Conservation (phyloP, 768 basidiomycete species). For the Tricholoma sp. region DNA sequence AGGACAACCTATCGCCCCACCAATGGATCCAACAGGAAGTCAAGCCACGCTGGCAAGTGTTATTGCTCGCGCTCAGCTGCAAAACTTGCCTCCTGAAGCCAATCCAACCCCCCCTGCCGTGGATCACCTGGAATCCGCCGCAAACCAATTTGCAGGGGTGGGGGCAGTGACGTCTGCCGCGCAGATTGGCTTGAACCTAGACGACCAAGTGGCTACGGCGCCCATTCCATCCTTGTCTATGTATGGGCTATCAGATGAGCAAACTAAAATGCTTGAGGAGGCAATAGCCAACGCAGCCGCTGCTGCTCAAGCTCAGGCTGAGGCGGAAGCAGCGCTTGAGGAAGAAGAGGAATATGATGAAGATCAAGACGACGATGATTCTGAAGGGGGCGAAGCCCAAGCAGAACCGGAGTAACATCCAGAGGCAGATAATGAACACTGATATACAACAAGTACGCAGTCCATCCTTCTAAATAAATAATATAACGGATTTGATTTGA, state of each 20-base stretch:
- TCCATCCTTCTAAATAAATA: conserved; percentile 5
- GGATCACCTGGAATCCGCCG: not conserved
- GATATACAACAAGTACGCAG: conserved; percentile 3
- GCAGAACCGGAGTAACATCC: conserved; percentile 17
- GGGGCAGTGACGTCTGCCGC: not conserved
- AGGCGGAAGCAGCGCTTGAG: conserved; percentile 72
- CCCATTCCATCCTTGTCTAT: conserved; percentile 46
- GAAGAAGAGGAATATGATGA: conserved; percentile 58
- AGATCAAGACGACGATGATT: conserved; percentile 40
- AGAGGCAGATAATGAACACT: not conserved
- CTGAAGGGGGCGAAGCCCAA: conserved; percentile 35
- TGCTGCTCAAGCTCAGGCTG: conserved; percentile 73
- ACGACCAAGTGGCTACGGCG: conserved; percentile 13
- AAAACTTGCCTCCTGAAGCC: conserved; percentile 26
- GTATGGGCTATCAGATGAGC: conserved; percentile 71
- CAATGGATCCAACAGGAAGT: conserved; percentile 43
- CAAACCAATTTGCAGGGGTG: not conserved
- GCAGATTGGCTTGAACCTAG: not conserved
- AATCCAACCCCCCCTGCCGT: not conserved
- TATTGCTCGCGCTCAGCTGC: conserved; percentile 65
- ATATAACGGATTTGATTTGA: conserved; percentile 9
- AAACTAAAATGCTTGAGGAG: conserved; percentile 61
- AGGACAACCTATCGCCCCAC: conserved; percentile 22
- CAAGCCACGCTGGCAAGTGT: conserved; percentile 70
- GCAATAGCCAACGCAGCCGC: conserved; percentile 72